Base-by-base conservation (phyloP, 768 basidiomycete species). In the Myochromella boudieri region DNA sequence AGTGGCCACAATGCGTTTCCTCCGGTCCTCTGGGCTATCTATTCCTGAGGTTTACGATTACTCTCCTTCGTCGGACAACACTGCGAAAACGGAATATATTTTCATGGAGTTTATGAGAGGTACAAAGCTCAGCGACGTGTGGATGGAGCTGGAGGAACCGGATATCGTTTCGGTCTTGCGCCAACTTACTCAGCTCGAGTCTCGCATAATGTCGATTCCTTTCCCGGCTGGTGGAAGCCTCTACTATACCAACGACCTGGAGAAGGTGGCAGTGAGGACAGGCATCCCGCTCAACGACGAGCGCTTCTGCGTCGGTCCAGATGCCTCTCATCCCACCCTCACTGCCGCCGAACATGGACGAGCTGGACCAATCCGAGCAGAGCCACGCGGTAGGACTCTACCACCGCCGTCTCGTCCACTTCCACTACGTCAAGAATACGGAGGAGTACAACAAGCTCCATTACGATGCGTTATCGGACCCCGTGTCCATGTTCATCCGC, bases 151-250 rank as follows among this genome's bases (percentile, higher is more conserved):
- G 14, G 59, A 45, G 55, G 69, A 72, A 51, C 12, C 2, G 47
- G 68, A 75, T 4, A 60, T 76, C 55, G 48, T 59, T 54, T 77
- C 74, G 0, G 37, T 78, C 63, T 42, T 66, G 48, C 69, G 66
- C 41, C 74, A 80, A 53, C 62, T 80, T 59, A 64, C 55, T 60
- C 21, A 77, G 51, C 64, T 81, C 55, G 76, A 80, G 61, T 67
- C 71, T 0, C 43, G 52, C 6, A 74, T 78, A 65, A 77, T 76
- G 76, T 71, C 69, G 17, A 62, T 70, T 29, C 0, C 66, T 49
- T 78, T 78, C 54, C 76, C 74, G 20, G 75, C 72, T 63, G 72
- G 75, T 38, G 74, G 77, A 66, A 75, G 75, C 65, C 65, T 79
- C 0, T 78, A 78, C 64, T 78, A 66, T 42, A n/a, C 67, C 7